Conservation (phyloP, 2,329 filamentous ascomycete genomes). For the Aspergillus viridinutans region DNA sequence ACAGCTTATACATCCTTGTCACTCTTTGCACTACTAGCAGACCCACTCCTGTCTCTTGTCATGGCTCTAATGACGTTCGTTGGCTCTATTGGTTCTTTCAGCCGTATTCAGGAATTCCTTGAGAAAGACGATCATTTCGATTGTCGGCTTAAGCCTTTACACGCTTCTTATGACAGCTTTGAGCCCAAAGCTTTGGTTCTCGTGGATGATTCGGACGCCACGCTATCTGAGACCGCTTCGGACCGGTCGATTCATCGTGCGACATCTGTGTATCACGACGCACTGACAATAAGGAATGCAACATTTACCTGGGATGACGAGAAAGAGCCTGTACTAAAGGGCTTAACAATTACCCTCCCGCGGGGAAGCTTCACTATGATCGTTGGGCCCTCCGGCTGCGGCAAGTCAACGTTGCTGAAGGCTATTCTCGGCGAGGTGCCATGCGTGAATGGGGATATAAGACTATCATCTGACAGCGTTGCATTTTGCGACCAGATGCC, state of each 20-base stretch:
- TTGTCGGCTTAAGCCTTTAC: conserved; percentile 12
- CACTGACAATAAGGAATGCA: conserved; percentile 41
- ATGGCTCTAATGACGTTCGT: conserved; percentile 44
- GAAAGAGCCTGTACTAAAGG: conserved; percentile 38
- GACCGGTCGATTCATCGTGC: conserved; percentile 18
- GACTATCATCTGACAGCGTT: conserved; percentile 27
- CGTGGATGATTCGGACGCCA: conserved; percentile 20
- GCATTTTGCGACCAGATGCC: conserved; percentile 42
- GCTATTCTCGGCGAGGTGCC: conserved; percentile 43
- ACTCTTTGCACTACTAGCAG: conserved; percentile 44
- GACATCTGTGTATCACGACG: conserved; percentile 17
- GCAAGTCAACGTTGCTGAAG: conserved; percentile 50
- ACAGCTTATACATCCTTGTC: conserved; percentile 46
- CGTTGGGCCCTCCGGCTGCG: conserved; percentile 50
- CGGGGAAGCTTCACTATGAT: conserved; percentile 46
- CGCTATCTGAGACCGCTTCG: conserved; percentile 20
- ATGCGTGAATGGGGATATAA: conserved; percentile 30
- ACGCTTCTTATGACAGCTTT: conserved; percentile 12
- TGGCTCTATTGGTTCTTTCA: conserved; percentile 44
- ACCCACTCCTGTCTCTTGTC: conserved; percentile 44
- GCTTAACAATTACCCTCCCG: conserved; percentile 39
- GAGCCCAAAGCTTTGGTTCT: conserved; percentile 16
- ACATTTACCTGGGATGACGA: conserved; percentile 47
- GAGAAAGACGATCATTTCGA: conserved; percentile 30
- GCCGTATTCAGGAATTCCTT: conserved; percentile 45